Conservation (phyloP, 1,139 yeast genomes). For the Zygoascus hellenicus region DNA sequence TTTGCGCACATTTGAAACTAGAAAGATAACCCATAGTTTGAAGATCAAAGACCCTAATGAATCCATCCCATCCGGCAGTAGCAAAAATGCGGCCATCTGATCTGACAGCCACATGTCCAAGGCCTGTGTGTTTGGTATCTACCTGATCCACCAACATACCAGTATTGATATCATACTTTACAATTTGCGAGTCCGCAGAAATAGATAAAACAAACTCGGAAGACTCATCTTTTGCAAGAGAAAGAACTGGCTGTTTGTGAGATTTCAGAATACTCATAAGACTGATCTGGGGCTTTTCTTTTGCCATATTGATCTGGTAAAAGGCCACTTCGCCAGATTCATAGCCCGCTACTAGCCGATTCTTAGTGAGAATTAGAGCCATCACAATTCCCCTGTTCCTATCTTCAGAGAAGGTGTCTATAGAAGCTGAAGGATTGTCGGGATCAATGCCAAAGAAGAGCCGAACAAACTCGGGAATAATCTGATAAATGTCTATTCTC, state of each 20-base stretch:
- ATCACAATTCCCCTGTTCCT: slow-evolving; percentile 35
- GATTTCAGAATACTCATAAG: slow-evolving; percentile 19
- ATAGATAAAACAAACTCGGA: slow-evolving; percentile 26
- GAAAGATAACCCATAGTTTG: slow-evolving; percentile 26
- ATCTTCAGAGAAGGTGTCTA: slow-evolving; percentile 10
- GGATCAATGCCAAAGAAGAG: slow-evolving; percentile 14
- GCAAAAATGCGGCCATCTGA: slow-evolving; percentile 30
- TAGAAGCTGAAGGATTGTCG: neutral
- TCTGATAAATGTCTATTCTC: slow-evolving; percentile 32
- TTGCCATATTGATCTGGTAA: slow-evolving; percentile 17
- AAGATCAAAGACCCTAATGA: slow-evolving; percentile 30
- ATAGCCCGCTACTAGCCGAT: slow-evolving; percentile 33
- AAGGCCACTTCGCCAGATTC: slow-evolving; percentile 36
- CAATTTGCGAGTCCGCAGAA: slow-evolving; percentile 33
- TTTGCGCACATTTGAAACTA: slow-evolving; percentile 27
- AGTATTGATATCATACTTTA: slow-evolving; percentile 22
- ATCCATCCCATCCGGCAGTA: slow-evolving; percentile 40
- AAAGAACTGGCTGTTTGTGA: slow-evolving; percentile 35
- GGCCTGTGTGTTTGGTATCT: slow-evolving; percentile 30
- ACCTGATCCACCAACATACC: slow-evolving; percentile 10
- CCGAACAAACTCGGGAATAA: slow-evolving; percentile 16
- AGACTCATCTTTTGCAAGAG: slow-evolving; percentile 21
- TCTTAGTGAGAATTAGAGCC: slow-evolving; percentile 28
- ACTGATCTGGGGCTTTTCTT: slow-evolving; percentile 9
- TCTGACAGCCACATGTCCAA: slow-evolving; percentile 27